Conservation (phyloP, 768 basidiomycete species). For the Termitomyces sp. region DNA sequence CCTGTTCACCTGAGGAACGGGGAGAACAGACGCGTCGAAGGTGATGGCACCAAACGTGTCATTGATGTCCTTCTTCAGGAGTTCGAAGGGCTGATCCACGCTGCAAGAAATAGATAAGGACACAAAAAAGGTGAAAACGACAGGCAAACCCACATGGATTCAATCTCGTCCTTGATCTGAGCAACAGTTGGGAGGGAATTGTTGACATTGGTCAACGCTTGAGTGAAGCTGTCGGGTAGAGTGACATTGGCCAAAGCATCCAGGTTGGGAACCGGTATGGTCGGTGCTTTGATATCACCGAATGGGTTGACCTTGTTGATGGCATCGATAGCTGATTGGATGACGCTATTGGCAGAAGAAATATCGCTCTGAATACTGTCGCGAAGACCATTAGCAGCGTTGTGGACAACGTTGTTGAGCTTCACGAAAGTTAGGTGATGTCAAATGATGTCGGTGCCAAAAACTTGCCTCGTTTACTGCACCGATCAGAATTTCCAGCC, state of each 20-base stretch:
- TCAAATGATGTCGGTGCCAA: neutral
- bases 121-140: neutral
- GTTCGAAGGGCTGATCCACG: constrained; percentile 85
- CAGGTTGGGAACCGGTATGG: constrained; percentile 75
- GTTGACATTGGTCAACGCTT: constrained; percentile 75
- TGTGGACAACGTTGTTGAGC: constrained; percentile 72
- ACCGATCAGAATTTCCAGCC: constrained; percentile 72
- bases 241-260: constrained; percentile 72
- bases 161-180: constrained; percentile 67
- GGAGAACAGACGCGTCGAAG: constrained; percentile 71
- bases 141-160: constrained; percentile 58
- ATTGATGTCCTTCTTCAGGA: constrained; percentile 87
- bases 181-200: constrained; percentile 74
- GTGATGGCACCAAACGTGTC: constrained; percentile 72
- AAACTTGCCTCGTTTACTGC: constrained; percentile 78
- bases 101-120: constrained; percentile 33
- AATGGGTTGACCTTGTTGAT: constrained; percentile 81
- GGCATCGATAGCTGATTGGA: constrained; percentile 59
- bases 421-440: constrained; percentile 26
- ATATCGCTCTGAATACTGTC: constrained; percentile 74
- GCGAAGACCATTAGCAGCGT: constrained; percentile 57
- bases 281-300: constrained; percentile 63
- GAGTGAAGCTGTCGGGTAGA: constrained; percentile 75
- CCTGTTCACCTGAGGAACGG: constrained; percentile 68
- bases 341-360: constrained; percentile 61